These are phyloP conservation scores for Beta lomatogona DNA, from an alignment of 179 eudicot genomes.

Conservation along the genomic window DNA sequence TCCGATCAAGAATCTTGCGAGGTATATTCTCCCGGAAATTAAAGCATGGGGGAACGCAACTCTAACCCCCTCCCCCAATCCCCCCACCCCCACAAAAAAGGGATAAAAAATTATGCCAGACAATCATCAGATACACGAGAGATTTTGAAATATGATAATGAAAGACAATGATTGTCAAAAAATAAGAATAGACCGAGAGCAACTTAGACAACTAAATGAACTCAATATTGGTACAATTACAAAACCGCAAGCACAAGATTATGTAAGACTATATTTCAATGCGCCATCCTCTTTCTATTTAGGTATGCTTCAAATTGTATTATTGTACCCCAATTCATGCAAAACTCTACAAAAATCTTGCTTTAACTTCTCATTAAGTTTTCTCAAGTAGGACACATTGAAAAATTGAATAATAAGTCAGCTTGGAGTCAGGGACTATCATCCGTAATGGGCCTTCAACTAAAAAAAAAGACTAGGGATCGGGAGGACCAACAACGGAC, in stretches of 20 bases:
- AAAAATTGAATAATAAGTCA: not conserved
- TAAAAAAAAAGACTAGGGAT: not conserved
- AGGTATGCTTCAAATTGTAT: not conserved
- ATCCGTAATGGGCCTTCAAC: not conserved
- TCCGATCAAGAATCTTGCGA: not conserved
- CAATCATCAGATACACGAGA: too few species aligned
- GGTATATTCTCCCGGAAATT: not conserved
- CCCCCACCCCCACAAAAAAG: too few species aligned
- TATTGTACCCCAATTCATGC: not conserved
- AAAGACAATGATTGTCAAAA: too few species aligned
- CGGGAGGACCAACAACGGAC: not conserved
- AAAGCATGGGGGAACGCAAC: not conserved
- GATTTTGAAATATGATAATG: too few species aligned
- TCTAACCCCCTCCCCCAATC: too few species aligned
- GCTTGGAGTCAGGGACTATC: not conserved
- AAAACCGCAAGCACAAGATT: not conserved
- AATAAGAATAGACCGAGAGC: too few species aligned
- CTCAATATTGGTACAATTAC: too few species aligned
- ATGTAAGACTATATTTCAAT: not conserved
- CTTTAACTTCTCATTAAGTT: not conserved
- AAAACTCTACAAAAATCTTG: too few species aligned
- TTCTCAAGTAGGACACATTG: not conserved
- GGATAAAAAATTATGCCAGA: too few species aligned
- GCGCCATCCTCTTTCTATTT: not conserved
- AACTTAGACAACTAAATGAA: too few species aligned